Percentiles rank a stretch among this genome's conserved stretches.
Evolutionary conservation across 345 rosid genomes (phyloP).

Genomic region (Ricinus communis): DNA sequence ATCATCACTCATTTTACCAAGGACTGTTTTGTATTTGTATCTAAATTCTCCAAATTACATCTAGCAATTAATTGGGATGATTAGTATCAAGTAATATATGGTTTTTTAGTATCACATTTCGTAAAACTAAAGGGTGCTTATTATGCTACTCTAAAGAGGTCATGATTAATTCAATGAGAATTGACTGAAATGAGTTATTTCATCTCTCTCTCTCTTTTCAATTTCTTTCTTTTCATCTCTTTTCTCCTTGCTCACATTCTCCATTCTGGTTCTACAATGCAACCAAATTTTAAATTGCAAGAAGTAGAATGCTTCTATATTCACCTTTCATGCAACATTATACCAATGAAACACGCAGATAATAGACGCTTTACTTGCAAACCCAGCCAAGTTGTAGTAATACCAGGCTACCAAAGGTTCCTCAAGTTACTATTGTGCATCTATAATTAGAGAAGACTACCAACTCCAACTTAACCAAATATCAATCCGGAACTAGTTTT

Average conservation of each 20-base stretch:
- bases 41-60: no score
- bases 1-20: no score
- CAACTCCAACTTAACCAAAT: no score
- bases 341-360: background rate
- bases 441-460: background rate
- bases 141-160: background rate
- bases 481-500: no score
- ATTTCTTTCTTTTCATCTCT: background rate
- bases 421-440: background rate
- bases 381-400: background rate
- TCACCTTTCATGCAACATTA: background rate
- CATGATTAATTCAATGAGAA: no score
- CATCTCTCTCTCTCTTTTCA: background rate
- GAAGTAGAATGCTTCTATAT: no score
- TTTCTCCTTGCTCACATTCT: no score
- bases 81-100: background rate
- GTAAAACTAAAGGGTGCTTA: background rate
- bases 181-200: background rate
- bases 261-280: no score
- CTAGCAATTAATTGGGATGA: no score
- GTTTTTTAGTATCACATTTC: background rate
- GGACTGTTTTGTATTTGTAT: no score
- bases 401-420: background rate
- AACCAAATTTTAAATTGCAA: no score
- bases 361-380: background rate